A percentile compares a stretch with the other conserved stretches of the same genome.
phyloP scores from a whole-genome alignment of 2,329 filamentous ascomycete species.

The Ceratocystis eucalypticola region DNA sequence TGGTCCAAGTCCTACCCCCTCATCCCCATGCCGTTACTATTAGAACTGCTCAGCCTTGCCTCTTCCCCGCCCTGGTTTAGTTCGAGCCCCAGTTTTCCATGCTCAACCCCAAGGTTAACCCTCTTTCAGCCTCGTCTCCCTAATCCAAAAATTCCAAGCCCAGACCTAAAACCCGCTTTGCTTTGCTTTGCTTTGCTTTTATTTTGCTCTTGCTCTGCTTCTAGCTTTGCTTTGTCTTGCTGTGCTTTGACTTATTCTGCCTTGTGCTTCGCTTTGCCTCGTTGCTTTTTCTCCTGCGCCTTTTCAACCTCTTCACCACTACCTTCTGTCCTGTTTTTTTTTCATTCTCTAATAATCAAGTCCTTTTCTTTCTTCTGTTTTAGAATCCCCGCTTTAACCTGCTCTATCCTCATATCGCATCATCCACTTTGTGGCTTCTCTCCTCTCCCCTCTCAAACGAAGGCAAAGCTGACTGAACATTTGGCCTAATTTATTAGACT shows the following conservation, averaged over 20 bases:
- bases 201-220: background rate
- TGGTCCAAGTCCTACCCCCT: background rate
- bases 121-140: background rate
- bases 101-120: background rate
- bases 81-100: background rate
- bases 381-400: background rate
- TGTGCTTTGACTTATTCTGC: background rate
- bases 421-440: background rate
- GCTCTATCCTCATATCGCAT: background rate
- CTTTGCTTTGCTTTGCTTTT: background rate
- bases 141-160: background rate
- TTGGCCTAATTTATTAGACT: background rate
- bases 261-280: background rate
- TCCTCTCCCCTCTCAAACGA: background rate
- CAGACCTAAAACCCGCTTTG: background rate
- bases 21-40: background rate
- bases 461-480: background rate
- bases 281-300: too few species aligned
- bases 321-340: too few species aligned
- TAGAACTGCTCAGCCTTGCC: background rate
- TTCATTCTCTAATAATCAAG: too few species aligned
- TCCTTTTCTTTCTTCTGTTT: too few species aligned
- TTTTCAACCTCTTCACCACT: too few species aligned
- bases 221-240: background rate
- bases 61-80: background rate